Evolutionary conservation across 2,329 filamentous ascomycete genomes (phyloP).

Genomic region (Proliferodiscus dingleyae): DNA sequence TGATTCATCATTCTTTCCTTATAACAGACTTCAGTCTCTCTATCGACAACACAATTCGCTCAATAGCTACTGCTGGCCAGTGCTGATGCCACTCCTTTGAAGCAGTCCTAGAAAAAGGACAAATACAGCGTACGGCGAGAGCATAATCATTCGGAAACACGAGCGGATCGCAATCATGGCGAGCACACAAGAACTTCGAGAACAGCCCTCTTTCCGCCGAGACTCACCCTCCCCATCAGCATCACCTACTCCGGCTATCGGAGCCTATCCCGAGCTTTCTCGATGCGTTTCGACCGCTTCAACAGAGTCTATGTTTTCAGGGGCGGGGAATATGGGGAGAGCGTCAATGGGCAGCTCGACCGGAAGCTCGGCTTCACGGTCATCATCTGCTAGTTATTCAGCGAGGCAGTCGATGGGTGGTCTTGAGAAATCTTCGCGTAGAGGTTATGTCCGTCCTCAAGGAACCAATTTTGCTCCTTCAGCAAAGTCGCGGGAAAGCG

Average conservation of each 20-base stretch:
- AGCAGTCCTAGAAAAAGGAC: background rate
- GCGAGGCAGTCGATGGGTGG: conserved; percentile 44
- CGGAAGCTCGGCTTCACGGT: conserved; percentile 50
- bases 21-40: background rate
- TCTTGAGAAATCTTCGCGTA: conserved; percentile 34
- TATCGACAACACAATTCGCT: background rate
- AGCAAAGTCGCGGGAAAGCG: conserved; percentile 84
- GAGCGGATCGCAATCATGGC: conserved; percentile 36
- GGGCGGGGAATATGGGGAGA: conserved; percentile 37
- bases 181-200: conserved; percentile 25
- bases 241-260: conserved; percentile 58
- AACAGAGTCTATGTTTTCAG: conserved; percentile 45
- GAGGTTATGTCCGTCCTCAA: conserved; percentile 33
- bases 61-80: background rate
- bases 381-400: conserved; percentile 54
- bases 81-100: background rate
- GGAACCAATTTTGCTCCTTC: conserved; percentile 73
- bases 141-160: conserved; percentile 14
- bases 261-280: conserved; percentile 52
- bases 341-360: conserved; percentile 49
- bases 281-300: conserved; percentile 59
- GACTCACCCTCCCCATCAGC: conserved; percentile 60
- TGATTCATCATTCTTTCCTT: background rate
- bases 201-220: conserved; percentile 26
- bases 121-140: background rate